Conservation (phyloP, 1,284 basidiomycete species). For the Fomes fomentarius region DNA sequence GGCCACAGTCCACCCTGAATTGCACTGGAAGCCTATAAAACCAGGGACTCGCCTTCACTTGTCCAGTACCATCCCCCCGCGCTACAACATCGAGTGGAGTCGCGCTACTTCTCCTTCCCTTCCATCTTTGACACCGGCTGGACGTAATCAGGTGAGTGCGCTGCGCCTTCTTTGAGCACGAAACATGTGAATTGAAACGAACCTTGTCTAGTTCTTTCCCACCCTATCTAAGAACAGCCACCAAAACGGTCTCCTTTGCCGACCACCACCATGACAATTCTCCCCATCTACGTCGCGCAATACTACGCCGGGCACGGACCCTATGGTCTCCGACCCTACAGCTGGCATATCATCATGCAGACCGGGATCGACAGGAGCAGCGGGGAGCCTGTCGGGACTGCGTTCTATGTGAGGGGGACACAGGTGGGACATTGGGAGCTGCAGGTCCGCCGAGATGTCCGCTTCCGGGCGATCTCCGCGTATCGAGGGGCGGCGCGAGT, state of each 20-base stretch:
- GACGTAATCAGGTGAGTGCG: neutral
- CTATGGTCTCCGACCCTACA: neutral
- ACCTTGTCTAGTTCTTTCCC: too few species aligned
- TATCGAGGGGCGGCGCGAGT: constrained; percentile 13
- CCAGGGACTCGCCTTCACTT: too few species aligned
- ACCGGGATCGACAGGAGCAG: neutral
- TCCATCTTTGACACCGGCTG: neutral
- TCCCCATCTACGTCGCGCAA: constrained; percentile 13
- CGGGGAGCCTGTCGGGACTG: constrained; percentile 4
- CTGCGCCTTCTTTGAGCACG: neutral
- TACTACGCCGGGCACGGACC: constrained; percentile 10
- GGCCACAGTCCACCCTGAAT: too few species aligned
- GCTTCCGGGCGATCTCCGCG: neutral
- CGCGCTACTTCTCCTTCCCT: neutral
- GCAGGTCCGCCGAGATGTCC: neutral
- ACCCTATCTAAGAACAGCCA: too few species aligned
- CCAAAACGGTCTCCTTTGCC: too few species aligned
- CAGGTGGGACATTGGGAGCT: constrained; percentile 1
- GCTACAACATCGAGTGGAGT: too few species aligned
- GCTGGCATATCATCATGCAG: constrained; percentile 16
- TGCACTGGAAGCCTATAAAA: too few species aligned
- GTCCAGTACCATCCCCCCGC: too few species aligned
- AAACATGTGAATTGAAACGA: too few species aligned
- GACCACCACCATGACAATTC: neutral
- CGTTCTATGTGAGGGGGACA: constrained; percentile 16